These are phyloP conservation scores for Neopestalotiopsis rosae DNA, from an alignment of 2,329 filamentous ascomycete genomes.

Conservation along the genomic window DNA sequence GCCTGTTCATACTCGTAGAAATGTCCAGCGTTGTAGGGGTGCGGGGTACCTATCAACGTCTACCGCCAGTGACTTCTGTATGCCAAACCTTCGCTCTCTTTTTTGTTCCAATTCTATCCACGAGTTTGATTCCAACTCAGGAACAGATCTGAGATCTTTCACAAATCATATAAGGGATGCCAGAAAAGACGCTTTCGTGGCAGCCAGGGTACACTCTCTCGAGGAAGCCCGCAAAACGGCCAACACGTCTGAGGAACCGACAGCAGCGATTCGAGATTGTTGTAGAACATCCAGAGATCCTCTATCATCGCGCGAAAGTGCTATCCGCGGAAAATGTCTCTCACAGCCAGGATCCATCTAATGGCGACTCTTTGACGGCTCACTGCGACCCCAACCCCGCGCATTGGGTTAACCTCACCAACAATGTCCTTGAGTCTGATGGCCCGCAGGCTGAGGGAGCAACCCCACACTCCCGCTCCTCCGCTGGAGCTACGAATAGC, in stretches of 20 bases:
- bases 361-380: background rate
- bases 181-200: background rate
- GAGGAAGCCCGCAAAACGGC: conserved; percentile 8
- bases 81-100: background rate
- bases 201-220: background rate
- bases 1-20: too few relatives aligned
- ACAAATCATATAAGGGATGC: background rate
- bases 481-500: background rate
- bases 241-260: background rate
- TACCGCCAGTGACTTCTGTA: too few relatives aligned
- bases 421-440: background rate
- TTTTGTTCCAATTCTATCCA: background rate
- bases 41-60: too few relatives aligned
- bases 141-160: background rate
- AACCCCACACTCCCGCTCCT: background rate
- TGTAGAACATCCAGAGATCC: background rate
- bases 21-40: too few relatives aligned
- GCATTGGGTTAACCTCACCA: background rate
- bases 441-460: background rate
- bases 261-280: background rate
- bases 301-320: background rate
- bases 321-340: background rate
- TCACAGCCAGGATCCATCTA: background rate
- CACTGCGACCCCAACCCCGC: too few relatives aligned
- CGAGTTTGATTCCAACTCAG: background rate